phyloP scores from a whole-genome alignment of 2,329 filamentous ascomycete genomes.

The Phaeosphaeriaceae sp. region DNA sequence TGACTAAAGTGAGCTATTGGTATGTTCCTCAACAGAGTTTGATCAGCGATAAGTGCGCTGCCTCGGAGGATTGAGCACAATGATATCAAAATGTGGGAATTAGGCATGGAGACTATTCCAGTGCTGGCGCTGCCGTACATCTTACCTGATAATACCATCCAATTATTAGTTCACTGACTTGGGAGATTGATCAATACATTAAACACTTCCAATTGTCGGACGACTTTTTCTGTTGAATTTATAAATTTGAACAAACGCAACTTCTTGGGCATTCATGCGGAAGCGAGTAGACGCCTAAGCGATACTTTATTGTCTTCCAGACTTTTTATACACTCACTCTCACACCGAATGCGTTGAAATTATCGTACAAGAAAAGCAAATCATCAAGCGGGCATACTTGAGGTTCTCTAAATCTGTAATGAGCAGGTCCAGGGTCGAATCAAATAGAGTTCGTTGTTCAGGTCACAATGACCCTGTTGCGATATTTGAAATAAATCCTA shows the following conservation, averaged over 20 bases:
- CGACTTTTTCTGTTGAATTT: not conserved
- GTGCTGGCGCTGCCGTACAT: not conserved
- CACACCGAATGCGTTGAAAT: not conserved
- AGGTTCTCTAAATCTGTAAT: not conserved
- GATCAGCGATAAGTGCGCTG: slow-evolving; percentile 2
- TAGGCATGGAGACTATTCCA: slow-evolving; percentile 6
- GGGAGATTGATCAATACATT: not conserved
- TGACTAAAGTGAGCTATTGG: slow-evolving; percentile 10
- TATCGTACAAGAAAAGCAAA: not conserved
- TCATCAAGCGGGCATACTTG: not conserved
- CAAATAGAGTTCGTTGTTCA: too few species aligned
- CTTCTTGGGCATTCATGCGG: not conserved
- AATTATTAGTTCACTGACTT: not conserved
- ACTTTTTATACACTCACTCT: not conserved
- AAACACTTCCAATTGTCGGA: not conserved
- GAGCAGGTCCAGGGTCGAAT: not conserved
- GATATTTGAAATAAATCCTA: too few species aligned
- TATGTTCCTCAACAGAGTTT: slow-evolving; percentile 6
- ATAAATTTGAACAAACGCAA: not conserved
- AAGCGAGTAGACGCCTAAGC: not conserved
- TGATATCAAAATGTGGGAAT: slow-evolving; percentile 10
- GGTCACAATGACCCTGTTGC: too few species aligned
- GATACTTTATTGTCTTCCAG: not conserved
- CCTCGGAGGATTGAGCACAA: slow-evolving; percentile 10
- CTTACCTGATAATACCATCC: not conserved